Evolutionary conservation across 441 rosid species (phyloP), one percentile per base, ranked within the genome.

Genomic region (Corymbia calophylla): DNA sequence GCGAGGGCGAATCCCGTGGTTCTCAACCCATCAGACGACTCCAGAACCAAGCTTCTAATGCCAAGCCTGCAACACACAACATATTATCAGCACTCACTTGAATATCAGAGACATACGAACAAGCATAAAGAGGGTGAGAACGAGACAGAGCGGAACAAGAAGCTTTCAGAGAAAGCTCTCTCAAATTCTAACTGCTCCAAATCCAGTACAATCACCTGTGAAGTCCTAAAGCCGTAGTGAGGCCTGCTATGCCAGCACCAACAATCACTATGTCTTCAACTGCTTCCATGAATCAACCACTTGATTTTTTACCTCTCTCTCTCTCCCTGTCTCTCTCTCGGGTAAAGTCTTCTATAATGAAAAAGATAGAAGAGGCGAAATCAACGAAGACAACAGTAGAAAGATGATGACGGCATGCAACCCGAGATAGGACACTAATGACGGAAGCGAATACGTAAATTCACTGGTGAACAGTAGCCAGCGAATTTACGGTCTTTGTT

Each of bases 211-310:
- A 14, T 44, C 70, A 93, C 98, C 96, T 94, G 91, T 95, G 94
- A 86, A 96, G 99, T 17, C 96, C 99, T 55, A 97, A 89, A 62
- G 99, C 92, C 12, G 97, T 93, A 47, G 98, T 87, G 62, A 96
- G 97, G 32, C 99, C 97, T 47, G 97, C 95, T 87, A 97, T 93
- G 82, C 97, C 97, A 55, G 97, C 99, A 82, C 99, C 97, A 0
- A 95, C 95, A 51, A 96, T 97, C 91, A 95, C 93, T 55, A 95
- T 89, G 87, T 93, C 95, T 90, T 82, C 87, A 70, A 55, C 62
- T 8, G 29, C 64, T 89, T 91, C 94, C 96, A 92, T 91, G 44
- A 86, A 39, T 39, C n/a, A 73, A 39, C 17, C 39, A 29, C 84
- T 73, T 10, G 27, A 9, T 62, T 2, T 29, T 31, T 64, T 60